These are phyloP conservation scores for Orbilia ellipsospora DNA, from an alignment of 2,329 filamentous ascomycete species.

Conservation along the genomic window DNA sequence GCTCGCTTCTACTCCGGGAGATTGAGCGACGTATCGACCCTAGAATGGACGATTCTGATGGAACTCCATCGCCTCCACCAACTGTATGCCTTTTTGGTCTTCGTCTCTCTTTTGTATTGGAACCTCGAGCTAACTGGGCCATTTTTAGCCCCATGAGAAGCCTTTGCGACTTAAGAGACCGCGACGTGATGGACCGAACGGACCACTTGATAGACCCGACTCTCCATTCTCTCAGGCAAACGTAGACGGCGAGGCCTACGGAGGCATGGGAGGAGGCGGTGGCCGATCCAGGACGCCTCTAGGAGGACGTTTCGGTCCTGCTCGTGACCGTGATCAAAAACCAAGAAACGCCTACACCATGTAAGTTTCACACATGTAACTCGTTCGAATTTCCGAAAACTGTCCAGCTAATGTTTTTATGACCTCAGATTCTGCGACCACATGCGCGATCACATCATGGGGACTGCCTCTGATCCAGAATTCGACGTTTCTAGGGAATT, in stretches of 20 bases:
- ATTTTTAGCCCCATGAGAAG: constrained; percentile 77
- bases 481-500: constrained; percentile 60
- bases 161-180: constrained; percentile 77
- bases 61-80: constrained; percentile 81
- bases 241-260: constrained; percentile 48
- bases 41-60: constrained; percentile 81
- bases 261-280: not conserved
- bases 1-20: constrained; percentile 79
- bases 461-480: constrained; percentile 58
- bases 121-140: constrained; percentile 12
- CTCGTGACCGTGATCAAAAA: constrained; percentile 56
- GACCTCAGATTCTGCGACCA: constrained; percentile 59
- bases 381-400: not conserved
- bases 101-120: not conserved
- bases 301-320: constrained; percentile 50
- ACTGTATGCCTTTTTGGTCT: constrained; percentile 69
- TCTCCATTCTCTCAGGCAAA: constrained; percentile 58
- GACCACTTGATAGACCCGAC: constrained; percentile 57
- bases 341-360: constrained; percentile 60
- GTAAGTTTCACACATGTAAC: constrained; percentile 46
- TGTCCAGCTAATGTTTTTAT: constrained; percentile 16
- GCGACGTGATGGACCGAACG: constrained; percentile 58
- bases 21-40: constrained; percentile 78
- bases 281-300: constrained; percentile 39
- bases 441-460: constrained; percentile 58